phyloP scores from a whole-genome alignment of 306 rosid genomes.

The Quercus robur region DNA sequence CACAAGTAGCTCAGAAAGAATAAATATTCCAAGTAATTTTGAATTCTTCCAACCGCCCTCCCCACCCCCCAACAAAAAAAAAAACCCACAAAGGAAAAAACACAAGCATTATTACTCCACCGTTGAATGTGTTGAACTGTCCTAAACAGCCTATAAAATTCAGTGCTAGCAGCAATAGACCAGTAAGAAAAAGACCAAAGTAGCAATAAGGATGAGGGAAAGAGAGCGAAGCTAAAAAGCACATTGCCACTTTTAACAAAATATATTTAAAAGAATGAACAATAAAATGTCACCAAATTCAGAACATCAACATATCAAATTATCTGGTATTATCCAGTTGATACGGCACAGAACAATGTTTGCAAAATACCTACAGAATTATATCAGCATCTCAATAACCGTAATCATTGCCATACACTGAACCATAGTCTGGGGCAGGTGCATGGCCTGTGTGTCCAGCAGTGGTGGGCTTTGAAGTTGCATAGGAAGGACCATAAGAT shows the following conservation, averaged over 20 bases:
- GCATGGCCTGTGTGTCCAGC: slow-evolving; percentile 40
- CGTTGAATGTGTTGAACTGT: background rate
- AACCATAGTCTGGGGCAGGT: slow-evolving; percentile 47
- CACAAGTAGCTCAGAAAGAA: background rate
- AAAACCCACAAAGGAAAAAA: background rate
- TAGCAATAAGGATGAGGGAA: background rate
- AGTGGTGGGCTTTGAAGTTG: slow-evolving; percentile 40
- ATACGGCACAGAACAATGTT: slow-evolving; percentile 26
- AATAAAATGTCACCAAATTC: background rate
- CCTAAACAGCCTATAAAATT: background rate
- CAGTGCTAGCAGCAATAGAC: background rate
- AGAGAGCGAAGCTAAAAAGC: background rate
- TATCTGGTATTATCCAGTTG: background rate
- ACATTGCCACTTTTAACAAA: background rate
- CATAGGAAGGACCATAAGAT: slow-evolving; percentile 38
- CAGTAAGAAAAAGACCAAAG: background rate
- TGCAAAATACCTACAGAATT: slow-evolving; percentile 16
- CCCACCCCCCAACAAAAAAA: background rate
- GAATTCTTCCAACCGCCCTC: background rate
- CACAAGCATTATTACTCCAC: background rate
- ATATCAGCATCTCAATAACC: slow-evolving; percentile 35
- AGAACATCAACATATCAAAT: background rate
- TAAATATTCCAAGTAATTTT: background rate
- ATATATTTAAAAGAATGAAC: background rate
- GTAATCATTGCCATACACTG: slow-evolving; percentile 49